Percentiles rank a stretch among this genome's conserved stretches.
These are phyloP conservation scores for Mortierella sp. DNA, from an alignment of 371 early-diverging fungal genomes.

Conservation along the genomic window DNA sequence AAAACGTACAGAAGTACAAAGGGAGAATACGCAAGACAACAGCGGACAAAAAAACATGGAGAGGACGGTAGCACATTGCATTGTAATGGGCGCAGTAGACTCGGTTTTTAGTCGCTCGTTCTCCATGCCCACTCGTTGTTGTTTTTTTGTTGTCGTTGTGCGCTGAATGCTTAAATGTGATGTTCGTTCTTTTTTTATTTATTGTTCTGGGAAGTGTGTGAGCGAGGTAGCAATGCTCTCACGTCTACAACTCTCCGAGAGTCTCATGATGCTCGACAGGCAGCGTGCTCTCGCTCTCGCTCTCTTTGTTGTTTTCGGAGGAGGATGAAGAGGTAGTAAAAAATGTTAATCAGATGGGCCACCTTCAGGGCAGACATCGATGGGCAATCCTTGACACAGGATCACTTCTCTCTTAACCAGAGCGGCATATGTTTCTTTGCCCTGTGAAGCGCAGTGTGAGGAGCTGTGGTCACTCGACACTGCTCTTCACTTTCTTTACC, in stretches of 20 bases:
- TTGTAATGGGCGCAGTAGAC: slow-evolving; percentile 9
- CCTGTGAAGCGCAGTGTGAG: neutral
- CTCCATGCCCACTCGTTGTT: neutral
- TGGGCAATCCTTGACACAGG: neutral
- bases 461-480: neutral
- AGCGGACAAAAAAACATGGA: neutral
- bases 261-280: slow-evolving; percentile 5
- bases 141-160: neutral
- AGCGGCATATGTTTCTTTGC: neutral
- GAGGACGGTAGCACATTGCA: neutral
- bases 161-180: neutral
- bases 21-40: slow-evolving; percentile 1
- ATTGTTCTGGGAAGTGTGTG: neutral
- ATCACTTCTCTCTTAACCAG: neutral
- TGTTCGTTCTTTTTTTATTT: neutral
- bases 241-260: neutral
- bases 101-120: neutral
- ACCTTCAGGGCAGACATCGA: neutral
- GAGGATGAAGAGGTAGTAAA: neutral
- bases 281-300: neutral
- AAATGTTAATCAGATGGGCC: neutral
- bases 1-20: neutral
- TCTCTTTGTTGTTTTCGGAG: neutral
- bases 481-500: neutral
- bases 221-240: neutral